Conservation (phyloP, 208 protist species). For the Spongospora subterranea region DNA sequence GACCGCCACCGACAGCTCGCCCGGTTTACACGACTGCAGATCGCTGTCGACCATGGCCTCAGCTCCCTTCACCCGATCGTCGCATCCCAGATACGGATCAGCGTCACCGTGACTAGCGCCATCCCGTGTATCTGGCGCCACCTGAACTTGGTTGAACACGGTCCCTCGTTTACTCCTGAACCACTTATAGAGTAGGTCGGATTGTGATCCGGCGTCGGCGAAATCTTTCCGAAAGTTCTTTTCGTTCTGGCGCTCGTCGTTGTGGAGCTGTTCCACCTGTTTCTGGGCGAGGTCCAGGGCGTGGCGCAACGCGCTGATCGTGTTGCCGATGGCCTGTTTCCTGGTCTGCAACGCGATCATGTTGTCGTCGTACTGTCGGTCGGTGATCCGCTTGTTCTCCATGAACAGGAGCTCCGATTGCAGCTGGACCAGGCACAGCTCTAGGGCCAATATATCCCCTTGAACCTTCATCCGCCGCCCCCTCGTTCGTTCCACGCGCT, state of each 20-base stretch:
- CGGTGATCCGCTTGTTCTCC: not conserved
- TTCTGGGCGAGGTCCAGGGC: not conserved
- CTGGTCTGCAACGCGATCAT: not conserved
- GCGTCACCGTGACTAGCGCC: not conserved
- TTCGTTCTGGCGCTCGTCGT: not conserved
- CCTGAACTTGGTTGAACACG: not conserved
- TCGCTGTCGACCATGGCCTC: not conserved
- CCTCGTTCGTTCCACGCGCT: not conserved
- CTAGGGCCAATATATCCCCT: not conserved
- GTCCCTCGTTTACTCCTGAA: not conserved
- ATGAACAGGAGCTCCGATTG: not conserved
- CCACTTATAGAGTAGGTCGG: not conserved
- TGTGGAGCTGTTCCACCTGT: slow-evolving; percentile 17
- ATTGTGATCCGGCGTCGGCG: not conserved
- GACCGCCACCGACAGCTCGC: slow-evolving; percentile 29
- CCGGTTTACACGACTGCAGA: slow-evolving; percentile 7
- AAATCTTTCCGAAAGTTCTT: slow-evolving; percentile 32
- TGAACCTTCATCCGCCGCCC: not conserved
- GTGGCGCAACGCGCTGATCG: not conserved
- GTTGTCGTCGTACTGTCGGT: not conserved
- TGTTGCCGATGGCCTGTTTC: not conserved
- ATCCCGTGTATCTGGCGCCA: not conserved
- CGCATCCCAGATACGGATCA: slow-evolving; percentile 4
- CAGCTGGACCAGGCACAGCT: slow-evolving; percentile 50
- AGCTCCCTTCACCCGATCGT: not conserved